Evolutionary conservation across 495 filamentous ascomycete genomes (phyloP).

Genomic region (Parachaetomium inaequale): DNA sequence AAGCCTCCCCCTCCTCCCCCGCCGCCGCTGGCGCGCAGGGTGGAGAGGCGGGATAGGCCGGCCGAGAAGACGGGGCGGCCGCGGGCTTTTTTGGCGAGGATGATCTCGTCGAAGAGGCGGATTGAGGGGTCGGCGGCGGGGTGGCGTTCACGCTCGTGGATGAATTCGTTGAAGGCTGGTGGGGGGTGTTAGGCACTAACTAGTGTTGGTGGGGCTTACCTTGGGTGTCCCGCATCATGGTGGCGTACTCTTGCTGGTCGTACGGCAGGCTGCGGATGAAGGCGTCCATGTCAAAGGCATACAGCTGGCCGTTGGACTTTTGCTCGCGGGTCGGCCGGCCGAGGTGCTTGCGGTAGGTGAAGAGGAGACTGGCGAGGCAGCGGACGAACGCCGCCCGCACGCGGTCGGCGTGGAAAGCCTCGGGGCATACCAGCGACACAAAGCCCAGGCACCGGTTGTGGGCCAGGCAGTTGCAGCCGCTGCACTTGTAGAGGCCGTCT

Average conservation of each 20-base stretch:
- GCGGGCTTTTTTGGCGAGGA: conserved; percentile 88
- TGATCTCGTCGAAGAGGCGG: conserved; percentile 91
- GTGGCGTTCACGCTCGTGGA: conserved; percentile 79
- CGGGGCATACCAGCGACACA: conserved; percentile 82
- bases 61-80: conserved; percentile 55
- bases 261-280: conserved; percentile 87
- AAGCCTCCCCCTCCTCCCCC: conserved; percentile 24
- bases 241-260: conserved; percentile 86
- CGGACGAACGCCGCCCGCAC: conserved; percentile 90
- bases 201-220: conserved; percentile 49
- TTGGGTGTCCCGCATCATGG: conserved; percentile 88
- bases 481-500: conserved; percentile 84
- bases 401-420: conserved; percentile 86
- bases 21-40: conserved; percentile 44
- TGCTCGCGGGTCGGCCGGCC: conserved; percentile 72
- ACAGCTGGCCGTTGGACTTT: conserved; percentile 81
- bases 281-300: conserved; percentile 89
- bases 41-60: conserved; percentile 52
- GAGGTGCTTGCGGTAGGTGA: conserved; percentile 89
- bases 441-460: conserved; percentile 79
- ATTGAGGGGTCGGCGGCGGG: conserved; percentile 58
- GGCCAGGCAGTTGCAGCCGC: conserved; percentile 68
- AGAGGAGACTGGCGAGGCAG: conserved; percentile 90
- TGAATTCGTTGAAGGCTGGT: conserved; percentile 90
- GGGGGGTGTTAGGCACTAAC: background rate